Base-by-base conservation (phyloP, 1,139 yeast species). In the Pneumocystis murina region DNA sequence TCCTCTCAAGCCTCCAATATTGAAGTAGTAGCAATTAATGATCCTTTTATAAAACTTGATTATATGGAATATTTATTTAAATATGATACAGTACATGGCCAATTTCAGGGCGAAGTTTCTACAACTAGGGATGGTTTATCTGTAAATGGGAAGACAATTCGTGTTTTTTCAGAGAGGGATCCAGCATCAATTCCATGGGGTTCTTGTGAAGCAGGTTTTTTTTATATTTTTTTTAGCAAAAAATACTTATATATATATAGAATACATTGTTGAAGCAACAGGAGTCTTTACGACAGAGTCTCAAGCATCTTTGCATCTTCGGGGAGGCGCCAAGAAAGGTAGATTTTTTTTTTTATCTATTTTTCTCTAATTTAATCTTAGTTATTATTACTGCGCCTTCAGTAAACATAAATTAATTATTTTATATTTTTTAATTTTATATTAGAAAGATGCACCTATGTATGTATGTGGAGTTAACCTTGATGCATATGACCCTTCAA, bases 381-480 rank as follows among this genome's bases (percentile, higher is more conserved):
- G 94, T 86, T 70, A 78, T 87, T 79, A 86, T 86, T 77, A 86
- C 94, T 70, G 94, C 94, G 74, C 94, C 94, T 71, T 86, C 94
- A 66, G 78, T 28, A 58, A 35, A 16, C 17, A 7, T 28, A 35
- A 2, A 16, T 17, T 3, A 7, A 35, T n/a, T n/a, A 16, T 55
- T 55, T 16, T 38, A 17, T 55, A 55, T 55, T 38, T 38, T 55
- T 38, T n/a, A 40, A 38, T 30, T 55, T 55, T 35, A 16, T 35
- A 16, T 35, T 55, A 55, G 59, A 8, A 84, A 69, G 92, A 86
- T 72, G 94, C 94, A 72, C 94, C 94, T 76, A 86, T 86, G 92
- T 87, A 84, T 75, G 94, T 86, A 72, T 81, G 82, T 70, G 94
- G 94, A 80, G 94, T 86, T 75, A 86, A 86, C 78, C 83, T 81